Evolutionary conservation across 2,329 filamentous ascomycete species (phyloP).

Genomic region (Fusarium lyarnte): DNA sequence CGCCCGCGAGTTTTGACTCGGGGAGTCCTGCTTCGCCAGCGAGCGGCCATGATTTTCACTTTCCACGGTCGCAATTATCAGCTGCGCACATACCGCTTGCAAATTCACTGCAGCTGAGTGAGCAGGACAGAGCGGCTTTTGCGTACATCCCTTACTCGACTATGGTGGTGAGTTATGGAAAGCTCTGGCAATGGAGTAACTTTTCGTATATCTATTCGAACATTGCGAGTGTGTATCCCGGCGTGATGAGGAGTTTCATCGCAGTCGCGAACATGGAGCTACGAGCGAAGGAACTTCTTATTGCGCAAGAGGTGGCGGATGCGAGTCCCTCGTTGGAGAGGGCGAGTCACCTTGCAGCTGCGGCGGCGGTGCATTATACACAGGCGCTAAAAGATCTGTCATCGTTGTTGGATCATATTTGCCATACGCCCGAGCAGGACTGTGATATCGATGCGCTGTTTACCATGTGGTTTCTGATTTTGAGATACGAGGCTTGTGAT

Average conservation of each 20-base stretch:
- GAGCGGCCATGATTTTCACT: neutral
- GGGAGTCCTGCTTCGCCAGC: neutral
- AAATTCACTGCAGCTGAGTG: constrained; percentile 25
- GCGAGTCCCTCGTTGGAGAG: neutral
- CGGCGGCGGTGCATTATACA: constrained; percentile 23
- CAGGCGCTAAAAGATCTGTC: constrained; percentile 34
- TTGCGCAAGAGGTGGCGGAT: neutral
- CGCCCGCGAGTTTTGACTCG: neutral
- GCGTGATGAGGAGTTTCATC: constrained; percentile 38
- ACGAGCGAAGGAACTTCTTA: constrained; percentile 17
- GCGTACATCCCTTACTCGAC: constrained; percentile 26
- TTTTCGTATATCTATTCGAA: constrained; percentile 35
- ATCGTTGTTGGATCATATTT: constrained; percentile 20
- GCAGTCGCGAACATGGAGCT: constrained; percentile 35
- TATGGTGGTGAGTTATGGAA: constrained; percentile 33
- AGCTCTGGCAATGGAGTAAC: constrained; percentile 36
- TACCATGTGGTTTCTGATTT: constrained; percentile 37
- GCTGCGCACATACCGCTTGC: constrained; percentile 20
- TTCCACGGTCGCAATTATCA: constrained; percentile 1
- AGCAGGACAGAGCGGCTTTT: constrained; percentile 25
- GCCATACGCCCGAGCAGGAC: neutral
- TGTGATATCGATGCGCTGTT: constrained; percentile 33
- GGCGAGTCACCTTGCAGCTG: constrained; percentile 6
- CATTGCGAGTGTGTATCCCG: constrained; percentile 32
- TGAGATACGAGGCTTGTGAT: constrained; percentile 30